Percentiles rank a stretch among this genome's conserved stretches.
These are phyloP conservation scores for Starmerella potacharoeniae DNA, from an alignment of 805 yeast genomes.

Conservation along the genomic window DNA sequence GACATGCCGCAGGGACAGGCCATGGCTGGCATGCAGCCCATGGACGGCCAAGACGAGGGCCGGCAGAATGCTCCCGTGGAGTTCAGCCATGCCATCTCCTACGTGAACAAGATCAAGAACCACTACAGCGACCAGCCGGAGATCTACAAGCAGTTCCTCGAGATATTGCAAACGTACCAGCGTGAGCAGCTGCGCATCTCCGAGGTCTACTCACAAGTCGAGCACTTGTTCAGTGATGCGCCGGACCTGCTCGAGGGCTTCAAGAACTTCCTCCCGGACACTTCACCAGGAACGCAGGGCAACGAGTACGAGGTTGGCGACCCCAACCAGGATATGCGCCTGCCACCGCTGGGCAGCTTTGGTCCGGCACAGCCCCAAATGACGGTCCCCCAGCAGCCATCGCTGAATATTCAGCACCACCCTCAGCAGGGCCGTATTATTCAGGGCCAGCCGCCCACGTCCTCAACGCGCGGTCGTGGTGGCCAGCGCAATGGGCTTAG, in stretches of 20 bases:
- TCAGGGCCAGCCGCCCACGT: conserved; percentile 6
- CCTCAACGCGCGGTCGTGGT: conserved; percentile 4
- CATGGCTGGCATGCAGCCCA: conserved; percentile 25
- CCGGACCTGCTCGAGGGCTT: conserved; percentile 93
- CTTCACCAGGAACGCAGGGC: conserved; percentile 33
- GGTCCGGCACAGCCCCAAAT: conserved; percentile 39
- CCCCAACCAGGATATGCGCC: conserved; percentile 34
- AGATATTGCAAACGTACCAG: conserved; percentile 91
- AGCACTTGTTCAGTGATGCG: conserved; percentile 76
- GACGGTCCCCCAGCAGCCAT: neutral
- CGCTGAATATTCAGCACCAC: neutral
- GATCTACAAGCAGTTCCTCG: conserved; percentile 86
- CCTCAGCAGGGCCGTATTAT: neutral
- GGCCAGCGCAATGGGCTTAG: neutral
- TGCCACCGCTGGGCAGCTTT: conserved; percentile 84
- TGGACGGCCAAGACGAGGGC: neutral
- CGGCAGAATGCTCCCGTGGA: conserved; percentile 50
- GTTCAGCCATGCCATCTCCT: conserved; percentile 92
- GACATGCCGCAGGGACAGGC: conserved; percentile 10
- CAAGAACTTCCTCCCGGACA: conserved; percentile 88
- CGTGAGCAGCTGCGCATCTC: conserved; percentile 90
- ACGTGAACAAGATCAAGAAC: conserved; percentile 91
- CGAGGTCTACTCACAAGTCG: conserved; percentile 90
- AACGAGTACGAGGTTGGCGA: conserved; percentile 1
- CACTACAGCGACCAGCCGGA: conserved; percentile 91